Evolutionary conservation across 2,329 filamentous ascomycete species (phyloP).

Genomic region (Cladosporium velox): DNA sequence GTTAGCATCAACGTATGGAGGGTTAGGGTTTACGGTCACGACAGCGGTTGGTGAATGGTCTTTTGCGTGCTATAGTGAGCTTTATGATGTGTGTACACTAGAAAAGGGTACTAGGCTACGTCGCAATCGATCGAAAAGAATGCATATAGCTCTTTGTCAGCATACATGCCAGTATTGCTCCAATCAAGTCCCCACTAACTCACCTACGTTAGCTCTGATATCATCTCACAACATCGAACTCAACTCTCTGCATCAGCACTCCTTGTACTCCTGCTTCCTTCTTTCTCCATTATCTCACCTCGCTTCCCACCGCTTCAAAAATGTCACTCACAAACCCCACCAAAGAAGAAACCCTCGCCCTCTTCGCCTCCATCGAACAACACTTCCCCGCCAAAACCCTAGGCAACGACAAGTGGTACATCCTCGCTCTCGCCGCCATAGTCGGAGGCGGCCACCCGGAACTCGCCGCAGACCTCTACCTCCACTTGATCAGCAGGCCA

Average conservation of each 20-base stretch:
- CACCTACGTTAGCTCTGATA: not conserved
- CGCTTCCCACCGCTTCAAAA: too few species aligned
- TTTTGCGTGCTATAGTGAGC: not conserved
- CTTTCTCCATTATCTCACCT: too few species aligned
- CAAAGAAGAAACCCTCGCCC: slow-evolving; percentile 7
- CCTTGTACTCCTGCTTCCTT: too few species aligned
- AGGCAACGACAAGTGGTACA: slow-evolving; percentile 51
- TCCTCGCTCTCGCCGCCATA: slow-evolving; percentile 49
- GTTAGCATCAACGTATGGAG: not conserved
- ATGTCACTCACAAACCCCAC: slow-evolving; percentile 18
- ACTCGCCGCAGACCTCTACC: slow-evolving; percentile 57
- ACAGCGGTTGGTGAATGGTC: too few species aligned
- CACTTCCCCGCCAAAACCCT: slow-evolving; percentile 47
- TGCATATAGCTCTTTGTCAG: not conserved
- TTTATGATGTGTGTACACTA: not conserved
- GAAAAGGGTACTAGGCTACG: not conserved
- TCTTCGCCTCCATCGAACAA: slow-evolving; percentile 47
- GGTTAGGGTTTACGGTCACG: too few species aligned
- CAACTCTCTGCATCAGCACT: not conserved
- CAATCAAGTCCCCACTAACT: too few species aligned
- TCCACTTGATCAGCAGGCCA: slow-evolving; percentile 54
- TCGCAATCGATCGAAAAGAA: not conserved
- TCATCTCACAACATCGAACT: not conserved
- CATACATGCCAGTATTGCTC: not conserved
- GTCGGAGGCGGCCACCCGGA: slow-evolving; percentile 55